Evolutionary conservation across 768 basidiomycete species (phyloP), one percentile per base, ranked within the genome.

Genomic region (Gymnopilus dilepis): DNA sequence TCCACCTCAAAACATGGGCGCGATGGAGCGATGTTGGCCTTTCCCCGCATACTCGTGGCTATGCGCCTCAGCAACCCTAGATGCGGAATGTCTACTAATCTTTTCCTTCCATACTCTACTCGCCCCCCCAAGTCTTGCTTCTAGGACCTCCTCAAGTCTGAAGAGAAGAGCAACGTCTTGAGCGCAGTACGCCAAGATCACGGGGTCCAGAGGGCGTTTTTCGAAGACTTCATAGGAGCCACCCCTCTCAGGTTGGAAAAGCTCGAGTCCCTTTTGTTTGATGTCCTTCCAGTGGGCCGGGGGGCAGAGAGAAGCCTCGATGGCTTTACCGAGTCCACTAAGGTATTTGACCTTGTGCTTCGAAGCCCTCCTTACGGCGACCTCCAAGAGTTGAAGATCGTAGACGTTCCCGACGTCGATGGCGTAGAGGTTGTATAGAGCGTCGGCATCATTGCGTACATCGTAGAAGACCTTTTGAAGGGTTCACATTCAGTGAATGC

Each of bases 401-500:
- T 69, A 72, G 0, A 72, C 67, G 55, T 74, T 74, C 22, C 61
- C 62, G 17, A 77, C 60, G 17, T 62, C 64, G 22, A 77, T 61
- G 22, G 64, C 67, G 56, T 71, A 74, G n/a, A 71, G 55, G 53
- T 74, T 69, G 56, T 56, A 74, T 3, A 76, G 58, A 2, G 75
- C 73, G 47, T 77, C 76, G 1, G 75, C 69, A 60, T 77, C 75
- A 52, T 74, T 75, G 22, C 76, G 65, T n/a, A 77, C 73, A 55
- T 77, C 76, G 64, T 68, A 77, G 42, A 77, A 72, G 28, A 74
- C 56, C 76, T 77, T n/a, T n/a, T n/a, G n/a, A n/a, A n/a, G n/a
- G n/a, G n/a, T n/a, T n/a, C n/a, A n/a, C n/a, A n/a, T n/a, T n/a
- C n/a, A n/a, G n/a, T n/a, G n/a, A n/a, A n/a, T n/a, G n/a, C n/a